phyloP scores from a whole-genome alignment of 2,329 filamentous ascomycete species.

The Aspergillus piperis region DNA sequence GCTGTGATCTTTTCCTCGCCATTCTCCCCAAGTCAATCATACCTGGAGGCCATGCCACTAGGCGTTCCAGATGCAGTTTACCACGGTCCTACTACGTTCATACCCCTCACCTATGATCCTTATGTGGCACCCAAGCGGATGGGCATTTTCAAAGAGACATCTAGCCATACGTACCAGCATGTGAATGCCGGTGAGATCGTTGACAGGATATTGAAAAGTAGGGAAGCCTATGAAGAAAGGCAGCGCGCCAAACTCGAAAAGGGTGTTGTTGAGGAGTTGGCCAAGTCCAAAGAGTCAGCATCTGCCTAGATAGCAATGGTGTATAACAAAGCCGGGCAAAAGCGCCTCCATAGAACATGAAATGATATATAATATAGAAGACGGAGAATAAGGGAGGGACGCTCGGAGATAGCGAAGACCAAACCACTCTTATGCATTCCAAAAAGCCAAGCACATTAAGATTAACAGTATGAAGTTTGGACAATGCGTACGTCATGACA shows the following conservation, averaged over 20 bases:
- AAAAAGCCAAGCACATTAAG: too few relatives aligned
- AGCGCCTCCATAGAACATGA: background rate
- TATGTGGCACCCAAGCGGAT: constrained; percentile 79
- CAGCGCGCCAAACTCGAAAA: constrained; percentile 91
- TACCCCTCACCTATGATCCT: constrained; percentile 73
- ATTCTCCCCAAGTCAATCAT: constrained; percentile 77
- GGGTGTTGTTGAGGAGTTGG: constrained; percentile 70
- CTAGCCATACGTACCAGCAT: constrained; percentile 74
- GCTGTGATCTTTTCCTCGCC: constrained; percentile 87
- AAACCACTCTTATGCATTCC: too few relatives aligned
- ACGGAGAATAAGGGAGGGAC: too few relatives aligned
- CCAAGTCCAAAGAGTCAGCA: constrained; percentile 59
- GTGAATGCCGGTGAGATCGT: constrained; percentile 95
- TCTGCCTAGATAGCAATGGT: constrained; percentile 14
- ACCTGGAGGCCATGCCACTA: constrained; percentile 73
- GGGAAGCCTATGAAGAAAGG: constrained; percentile 85
- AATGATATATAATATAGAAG: too few relatives aligned
- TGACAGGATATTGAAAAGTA: constrained; percentile 80
- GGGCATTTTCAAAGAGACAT: constrained; percentile 80
- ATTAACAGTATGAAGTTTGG: too few relatives aligned
- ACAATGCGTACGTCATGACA: too few relatives aligned
- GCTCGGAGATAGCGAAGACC: too few relatives aligned
- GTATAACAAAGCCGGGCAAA: background rate
- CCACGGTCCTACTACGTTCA: constrained; percentile 93
- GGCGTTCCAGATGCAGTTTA: constrained; percentile 79